Evolutionary conservation across 345 rosid species (phyloP), one percentile per base, ranked within the genome.

Genomic region (Aquilaria malaccensis): DNA sequence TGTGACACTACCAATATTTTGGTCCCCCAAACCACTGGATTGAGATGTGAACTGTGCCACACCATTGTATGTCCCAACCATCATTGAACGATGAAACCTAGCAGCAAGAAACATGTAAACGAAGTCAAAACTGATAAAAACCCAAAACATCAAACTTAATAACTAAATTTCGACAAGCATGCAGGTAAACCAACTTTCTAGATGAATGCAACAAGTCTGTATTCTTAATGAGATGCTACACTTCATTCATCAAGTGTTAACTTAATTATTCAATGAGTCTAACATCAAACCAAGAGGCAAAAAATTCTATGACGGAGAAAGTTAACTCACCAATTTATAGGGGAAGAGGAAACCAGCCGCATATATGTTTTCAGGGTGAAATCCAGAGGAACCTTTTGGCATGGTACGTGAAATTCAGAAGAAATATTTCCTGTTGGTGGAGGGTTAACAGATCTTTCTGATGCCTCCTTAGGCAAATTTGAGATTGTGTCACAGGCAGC

Each of bases 291-390:
- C 43, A 37, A 5, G 7, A 4, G 22, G 43, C 5, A 37, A 37
- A 0, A 37, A 37, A 37, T 37, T 3, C 43, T 37, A 9, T 37
- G 4, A 9, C 43, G 7, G 43, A 37, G 43, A 10, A 63, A 48
- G 61, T 43, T 59, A 30, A 71, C 85, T 81, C 67, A 90, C 99
- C 95, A 74, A 76, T 76, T 88, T 51, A 79, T 70, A 7, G 97
- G 78, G 62, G 80, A 82, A 52, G 85, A 72, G 69, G 84, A 79
- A 58, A 78, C 75, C 70, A 94, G 70, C 45, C 81, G 78, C 72
- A 82, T 72, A 66, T 61, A 76, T 32, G 91, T 90, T 81, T 94
- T 94, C 88, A 94, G 54, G 69, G 97, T 86, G 66, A 88, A 78
- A 74, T 94, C 99, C 48, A 90, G 73, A 55, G 99, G 99, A 72